phyloP scores from a whole-genome alignment of 257 asterid species.

The Solanum rostratum region DNA sequence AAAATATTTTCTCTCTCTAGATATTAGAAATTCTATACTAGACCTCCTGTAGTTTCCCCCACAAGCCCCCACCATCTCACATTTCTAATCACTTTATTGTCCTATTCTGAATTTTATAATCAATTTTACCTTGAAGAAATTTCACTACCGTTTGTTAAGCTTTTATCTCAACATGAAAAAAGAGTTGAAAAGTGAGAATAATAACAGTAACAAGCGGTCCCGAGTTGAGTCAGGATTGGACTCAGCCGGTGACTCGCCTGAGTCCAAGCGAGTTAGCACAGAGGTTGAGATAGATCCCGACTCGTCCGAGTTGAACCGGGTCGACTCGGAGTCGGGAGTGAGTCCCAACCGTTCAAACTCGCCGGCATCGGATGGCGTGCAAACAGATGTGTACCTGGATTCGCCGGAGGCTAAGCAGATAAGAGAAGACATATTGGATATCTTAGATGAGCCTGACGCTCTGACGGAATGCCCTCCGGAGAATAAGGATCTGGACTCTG shows the following conservation, averaged over 20 bases:
- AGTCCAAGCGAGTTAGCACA: conserved; percentile 5
- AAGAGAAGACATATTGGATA: conserved; percentile 21
- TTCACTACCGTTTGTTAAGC: not conserved
- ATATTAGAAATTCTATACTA: not conserved
- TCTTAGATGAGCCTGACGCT: conserved; percentile 17
- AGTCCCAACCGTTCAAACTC: not conserved
- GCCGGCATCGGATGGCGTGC: not conserved
- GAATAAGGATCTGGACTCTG: conserved; percentile 28
- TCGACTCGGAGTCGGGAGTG: not conserved
- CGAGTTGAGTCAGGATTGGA: conserved; percentile 16
- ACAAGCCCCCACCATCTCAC: not conserved
- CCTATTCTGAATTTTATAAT: not conserved
- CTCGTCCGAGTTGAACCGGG: not conserved
- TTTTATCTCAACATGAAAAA: not conserved
- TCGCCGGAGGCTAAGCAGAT: conserved; percentile 1
- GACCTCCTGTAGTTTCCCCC: not conserved
- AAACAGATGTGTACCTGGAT: not conserved
- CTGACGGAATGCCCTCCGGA: conserved; percentile 10
- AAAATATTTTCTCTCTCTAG: not conserved
- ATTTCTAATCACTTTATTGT: not conserved
- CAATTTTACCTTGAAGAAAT: not conserved
- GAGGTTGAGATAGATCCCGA: not conserved
- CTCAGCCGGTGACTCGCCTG: not conserved
- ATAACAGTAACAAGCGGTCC: conserved; percentile 10
- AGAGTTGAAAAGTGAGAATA: not conserved